A percentile compares a stretch with the other conserved stretches of the same genome.
Evolutionary conservation across 208 protist species (phyloP).

Genomic region (Willaertia magna): DNA sequence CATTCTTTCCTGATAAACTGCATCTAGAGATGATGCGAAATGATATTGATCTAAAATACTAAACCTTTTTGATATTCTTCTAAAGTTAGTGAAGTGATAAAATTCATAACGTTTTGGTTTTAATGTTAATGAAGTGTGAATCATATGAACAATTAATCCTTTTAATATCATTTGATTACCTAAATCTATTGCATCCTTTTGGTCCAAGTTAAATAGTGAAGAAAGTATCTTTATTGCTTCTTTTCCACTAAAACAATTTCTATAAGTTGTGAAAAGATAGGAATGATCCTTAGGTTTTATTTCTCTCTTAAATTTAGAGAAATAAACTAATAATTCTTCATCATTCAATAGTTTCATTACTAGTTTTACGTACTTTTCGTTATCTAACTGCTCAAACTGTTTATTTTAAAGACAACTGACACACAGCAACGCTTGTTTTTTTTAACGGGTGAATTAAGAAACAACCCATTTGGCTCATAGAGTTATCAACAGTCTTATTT

Average conservation of each 20-base stretch:
- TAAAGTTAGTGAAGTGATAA: background rate
- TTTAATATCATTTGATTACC: background rate
- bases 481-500: too few relatives aligned
- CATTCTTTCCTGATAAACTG: background rate
- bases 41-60: background rate
- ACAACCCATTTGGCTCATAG: too few relatives aligned
- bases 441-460: too few relatives aligned
- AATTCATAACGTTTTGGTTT: background rate
- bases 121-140: background rate
- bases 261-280: background rate
- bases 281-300: background rate
- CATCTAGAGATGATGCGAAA: background rate
- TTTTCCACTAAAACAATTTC: background rate
- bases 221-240: background rate
- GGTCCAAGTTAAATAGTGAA: background rate
- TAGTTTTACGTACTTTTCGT: too few relatives aligned
- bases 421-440: too few relatives aligned
- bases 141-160: background rate
- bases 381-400: too few relatives aligned
- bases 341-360: background rate
- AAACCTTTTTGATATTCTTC: background rate
- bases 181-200: background rate
- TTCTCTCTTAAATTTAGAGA: background rate
- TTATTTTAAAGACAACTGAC: too few relatives aligned
- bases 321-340: background rate